Evolutionary conservation across 2,329 filamentous ascomycete genomes (phyloP), one percentile per base, ranked within the genome.

Genomic region (Trichoderma lentiforme): DNA sequence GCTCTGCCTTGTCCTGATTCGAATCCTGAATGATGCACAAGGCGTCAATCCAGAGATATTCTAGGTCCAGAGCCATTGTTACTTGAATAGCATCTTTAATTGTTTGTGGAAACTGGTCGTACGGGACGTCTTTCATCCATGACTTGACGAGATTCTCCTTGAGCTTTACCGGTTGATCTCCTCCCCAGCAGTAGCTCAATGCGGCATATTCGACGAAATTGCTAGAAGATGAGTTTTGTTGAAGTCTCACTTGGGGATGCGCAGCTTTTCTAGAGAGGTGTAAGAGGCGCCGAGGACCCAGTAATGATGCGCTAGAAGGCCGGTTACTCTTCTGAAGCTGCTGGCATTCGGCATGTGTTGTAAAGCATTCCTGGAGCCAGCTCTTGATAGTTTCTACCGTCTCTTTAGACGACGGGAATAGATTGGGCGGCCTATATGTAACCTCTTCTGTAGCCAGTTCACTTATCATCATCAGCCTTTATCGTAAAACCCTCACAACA

Each of bases 21-120:
- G 66, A 70, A 36, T 70, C 57, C 14, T 70, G 66, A 7, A 70
- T 70, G 66, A 70, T 70, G 28, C 57, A 70, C 6, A 70, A 34
- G 0, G 66, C 66, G 15, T 70, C 66, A 30, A 70, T 28, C 66
- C 66, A 70, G 14, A 70, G 57, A 51, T 70, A 34, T 15, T 53
- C 8, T 24, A 70, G 12, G 28, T 30, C 66, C 8, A 70, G 30
- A 11, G 24, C 39, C 56, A 61, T 51, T n/a, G 66, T 36, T 4
- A 62, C 57, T 9, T 32, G 28, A 2, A 70, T 47, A 4, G 66
- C 66, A 21, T 70, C 66, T 36, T 51, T 32, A 6, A 70, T 53
- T 4, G 66, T 70, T 12, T 62, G 36, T 1, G 57, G 57, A 6
- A 70, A 70, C 1, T 12, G 26, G 15, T 32, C 28, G 11, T 70